Conservation (phyloP, 208 protist genomes). For the Wallacemonas collosoma region DNA sequence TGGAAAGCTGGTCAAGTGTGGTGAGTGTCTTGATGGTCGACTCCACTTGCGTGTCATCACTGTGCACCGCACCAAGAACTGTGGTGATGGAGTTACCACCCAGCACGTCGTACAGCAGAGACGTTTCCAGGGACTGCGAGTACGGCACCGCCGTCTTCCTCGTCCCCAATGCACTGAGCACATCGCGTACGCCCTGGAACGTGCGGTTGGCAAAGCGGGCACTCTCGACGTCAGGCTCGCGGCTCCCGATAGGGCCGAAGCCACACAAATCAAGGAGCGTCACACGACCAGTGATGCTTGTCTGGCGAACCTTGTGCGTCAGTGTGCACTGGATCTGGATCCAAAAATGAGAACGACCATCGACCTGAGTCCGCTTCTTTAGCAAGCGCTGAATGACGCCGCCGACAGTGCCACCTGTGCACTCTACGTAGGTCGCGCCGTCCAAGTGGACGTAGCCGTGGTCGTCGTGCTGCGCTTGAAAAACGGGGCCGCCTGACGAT, state of each 20-base stretch:
- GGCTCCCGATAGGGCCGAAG: constrained; percentile 23
- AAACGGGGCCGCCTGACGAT: constrained; percentile 20
- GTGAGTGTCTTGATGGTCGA: constrained; percentile 25
- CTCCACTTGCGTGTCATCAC: constrained; percentile 23
- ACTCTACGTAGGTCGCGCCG: constrained; percentile 36
- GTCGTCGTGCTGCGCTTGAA: constrained; percentile 24
- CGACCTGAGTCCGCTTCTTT: constrained; percentile 29
- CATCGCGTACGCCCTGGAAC: constrained; percentile 23
- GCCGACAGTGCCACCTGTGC: constrained; percentile 27
- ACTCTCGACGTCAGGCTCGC: constrained; percentile 48
- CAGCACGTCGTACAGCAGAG: constrained; percentile 49
- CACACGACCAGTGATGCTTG: constrained; percentile 33
- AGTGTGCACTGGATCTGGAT: constrained; percentile 55
- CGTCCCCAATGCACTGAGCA: constrained; percentile 24
- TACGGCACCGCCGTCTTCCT: constrained; percentile 30
- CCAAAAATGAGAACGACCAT: constrained; percentile 49
- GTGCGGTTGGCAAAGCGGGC: constrained; percentile 50
- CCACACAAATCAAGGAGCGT: constrained; percentile 57
- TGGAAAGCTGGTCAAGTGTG: constrained; percentile 31
- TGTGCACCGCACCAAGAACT: constrained; percentile 33
- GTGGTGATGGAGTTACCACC: constrained; percentile 54
- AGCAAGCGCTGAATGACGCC: constrained; percentile 27
- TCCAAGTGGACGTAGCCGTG: constrained; percentile 34
- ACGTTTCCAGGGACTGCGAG: constrained; percentile 29
- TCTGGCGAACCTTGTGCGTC: constrained; percentile 35